Evolutionary conservation across 768 basidiomycete genomes (phyloP).

Genomic region (Phaeotremella skinneri): DNA sequence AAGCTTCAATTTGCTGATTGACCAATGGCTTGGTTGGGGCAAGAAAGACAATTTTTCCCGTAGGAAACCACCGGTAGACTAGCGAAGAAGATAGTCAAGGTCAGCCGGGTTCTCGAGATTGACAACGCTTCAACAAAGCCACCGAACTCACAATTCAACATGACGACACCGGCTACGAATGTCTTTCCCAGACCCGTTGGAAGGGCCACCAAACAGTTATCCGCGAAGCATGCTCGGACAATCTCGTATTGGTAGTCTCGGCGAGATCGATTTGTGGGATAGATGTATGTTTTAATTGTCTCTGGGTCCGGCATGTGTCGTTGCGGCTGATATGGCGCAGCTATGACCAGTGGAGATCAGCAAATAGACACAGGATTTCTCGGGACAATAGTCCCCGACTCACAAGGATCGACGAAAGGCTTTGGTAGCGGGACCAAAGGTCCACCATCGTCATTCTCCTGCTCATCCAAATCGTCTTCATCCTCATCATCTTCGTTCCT

Average conservation of each 20-base stretch:
- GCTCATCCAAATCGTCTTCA: constrained; percentile 57
- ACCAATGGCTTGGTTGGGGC: constrained; percentile 96
- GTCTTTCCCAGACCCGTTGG: constrained; percentile 98
- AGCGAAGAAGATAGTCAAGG: background rate
- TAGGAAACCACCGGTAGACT: constrained; percentile 52
- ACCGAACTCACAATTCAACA: constrained; percentile 76
- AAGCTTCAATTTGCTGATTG: constrained; percentile 89
- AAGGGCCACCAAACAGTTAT: constrained; percentile 89
- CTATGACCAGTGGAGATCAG: constrained; percentile 2
- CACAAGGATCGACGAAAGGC: constrained; percentile 65
- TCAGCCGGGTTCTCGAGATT: constrained; percentile 1
- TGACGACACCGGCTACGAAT: constrained; percentile 92
- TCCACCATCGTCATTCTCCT: constrained; percentile 35
- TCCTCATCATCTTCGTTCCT: constrained; percentile 51
- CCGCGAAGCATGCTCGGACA: constrained; percentile 75
- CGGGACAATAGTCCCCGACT: constrained; percentile 42
- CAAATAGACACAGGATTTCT: background rate
- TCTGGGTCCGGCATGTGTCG: constrained; percentile 39
- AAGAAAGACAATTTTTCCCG: constrained; percentile 72
- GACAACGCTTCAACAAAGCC: constrained; percentile 1
- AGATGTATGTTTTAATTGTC: constrained; percentile 73
- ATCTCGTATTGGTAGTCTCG: constrained; percentile 96
- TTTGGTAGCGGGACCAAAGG: constrained; percentile 78
- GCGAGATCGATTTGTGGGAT: constrained; percentile 79
- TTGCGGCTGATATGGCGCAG: constrained; percentile 36